phyloP scores from a whole-genome alignment of 192 early-diverging fungal species.

The Ambispora gerdemannii region DNA sequence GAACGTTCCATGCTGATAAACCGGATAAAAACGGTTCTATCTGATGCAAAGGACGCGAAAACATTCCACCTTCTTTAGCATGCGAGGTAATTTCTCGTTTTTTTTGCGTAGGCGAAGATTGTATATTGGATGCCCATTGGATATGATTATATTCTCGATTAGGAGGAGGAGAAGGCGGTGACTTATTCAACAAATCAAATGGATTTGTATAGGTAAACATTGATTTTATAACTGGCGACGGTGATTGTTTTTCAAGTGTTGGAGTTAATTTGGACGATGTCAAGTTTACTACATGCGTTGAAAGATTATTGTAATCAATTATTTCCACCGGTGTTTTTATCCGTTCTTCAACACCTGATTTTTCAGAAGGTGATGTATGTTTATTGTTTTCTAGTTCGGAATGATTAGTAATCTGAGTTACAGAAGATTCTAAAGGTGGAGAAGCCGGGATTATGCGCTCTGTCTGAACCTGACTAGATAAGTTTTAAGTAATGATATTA shows the following conservation, averaged over 20 bases:
- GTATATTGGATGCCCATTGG: not conserved
- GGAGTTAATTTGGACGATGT: conserved; percentile 21
- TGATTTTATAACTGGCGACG: conserved; percentile 32
- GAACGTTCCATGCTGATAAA: conserved; percentile 26
- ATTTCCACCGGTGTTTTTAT: conserved; percentile 1
- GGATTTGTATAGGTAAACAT: conserved; percentile 49
- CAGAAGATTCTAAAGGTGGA: not conserved
- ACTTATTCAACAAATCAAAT: conserved; percentile 41
- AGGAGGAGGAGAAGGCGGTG: conserved; percentile 8
- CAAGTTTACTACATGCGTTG: conserved; percentile 15
- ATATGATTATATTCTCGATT: not conserved
- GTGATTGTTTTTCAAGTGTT: conserved; percentile 32
- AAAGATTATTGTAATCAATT: conserved; percentile 20
- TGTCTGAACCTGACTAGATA: conserved; percentile 8
- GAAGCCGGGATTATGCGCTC: not conserved
- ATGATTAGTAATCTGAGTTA: not conserved
- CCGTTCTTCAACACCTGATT: conserved; percentile 2
- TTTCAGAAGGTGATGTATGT: not conserved
- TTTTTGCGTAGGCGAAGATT: conserved; percentile 7
- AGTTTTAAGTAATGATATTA: not conserved
- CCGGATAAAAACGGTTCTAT: conserved; percentile 15
- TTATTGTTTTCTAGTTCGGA: not conserved
- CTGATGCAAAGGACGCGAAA: not conserved
- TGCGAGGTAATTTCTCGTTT: not conserved
- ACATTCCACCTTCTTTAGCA: conserved; percentile 6